Evolutionary conservation across 768 basidiomycete species (phyloP).

Genomic region (Leucocoprinus leucothites): DNA sequence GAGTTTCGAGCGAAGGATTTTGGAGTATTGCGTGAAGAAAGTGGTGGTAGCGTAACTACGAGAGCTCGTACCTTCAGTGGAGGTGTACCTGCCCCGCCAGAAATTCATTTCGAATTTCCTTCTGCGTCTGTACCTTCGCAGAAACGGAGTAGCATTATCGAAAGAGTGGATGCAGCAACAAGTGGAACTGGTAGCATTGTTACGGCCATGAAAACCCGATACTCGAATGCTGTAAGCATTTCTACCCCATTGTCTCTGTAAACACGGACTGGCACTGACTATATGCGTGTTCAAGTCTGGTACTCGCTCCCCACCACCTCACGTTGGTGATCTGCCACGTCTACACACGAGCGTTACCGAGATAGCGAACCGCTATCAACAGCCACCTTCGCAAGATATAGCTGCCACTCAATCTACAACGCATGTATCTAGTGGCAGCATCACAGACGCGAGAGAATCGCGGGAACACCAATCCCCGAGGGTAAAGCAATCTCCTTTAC

Average conservation of each 20-base stretch:
- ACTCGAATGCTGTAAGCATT: slow-evolving; percentile 48
- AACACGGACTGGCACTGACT: background rate
- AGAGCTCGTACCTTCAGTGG: slow-evolving; percentile 1
- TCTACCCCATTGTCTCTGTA: slow-evolving; percentile 6
- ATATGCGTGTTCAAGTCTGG: slow-evolving; percentile 35
- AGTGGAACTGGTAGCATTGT: slow-evolving; percentile 56
- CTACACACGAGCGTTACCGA: slow-evolving; percentile 61
- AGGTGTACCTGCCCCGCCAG: slow-evolving; percentile 3
- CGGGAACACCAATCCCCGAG: background rate
- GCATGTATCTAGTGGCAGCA: slow-evolving; percentile 23
- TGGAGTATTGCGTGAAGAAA: background rate
- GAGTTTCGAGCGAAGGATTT: background rate
- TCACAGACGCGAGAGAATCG: background rate
- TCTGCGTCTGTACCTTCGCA: slow-evolving; percentile 28
- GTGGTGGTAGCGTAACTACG: background rate
- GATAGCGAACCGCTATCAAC: slow-evolving; percentile 61
- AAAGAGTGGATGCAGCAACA: slow-evolving; percentile 50
- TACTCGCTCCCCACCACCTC: slow-evolving; percentile 50
- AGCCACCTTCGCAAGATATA: slow-evolving; percentile 19
- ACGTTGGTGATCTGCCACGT: slow-evolving; percentile 50
- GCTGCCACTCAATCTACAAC: slow-evolving; percentile 31
- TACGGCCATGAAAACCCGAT: slow-evolving; percentile 66
- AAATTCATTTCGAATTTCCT: slow-evolving; percentile 14
- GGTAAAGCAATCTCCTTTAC: background rate
- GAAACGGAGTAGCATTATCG: slow-evolving; percentile 29